These are phyloP conservation scores for Elsinoe arachidis DNA, from an alignment of 2,329 filamentous ascomycete species.

Conservation along the genomic window DNA sequence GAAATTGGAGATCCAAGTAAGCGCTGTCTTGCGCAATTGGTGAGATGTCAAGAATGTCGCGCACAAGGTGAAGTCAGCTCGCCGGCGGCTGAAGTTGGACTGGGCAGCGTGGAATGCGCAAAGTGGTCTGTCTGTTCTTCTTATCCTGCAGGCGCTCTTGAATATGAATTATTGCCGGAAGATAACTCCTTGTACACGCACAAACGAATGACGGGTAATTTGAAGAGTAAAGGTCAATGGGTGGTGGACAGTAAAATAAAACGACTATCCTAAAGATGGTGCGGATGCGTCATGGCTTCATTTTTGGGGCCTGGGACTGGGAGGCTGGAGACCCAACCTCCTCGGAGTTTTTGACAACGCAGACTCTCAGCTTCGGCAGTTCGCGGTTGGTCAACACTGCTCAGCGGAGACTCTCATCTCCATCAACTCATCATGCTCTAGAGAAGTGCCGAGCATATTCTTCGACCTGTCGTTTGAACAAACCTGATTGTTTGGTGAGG, in stretches of 20 bases:
- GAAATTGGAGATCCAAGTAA: too few species aligned
- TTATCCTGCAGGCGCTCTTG: not conserved
- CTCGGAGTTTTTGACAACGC: not conserved
- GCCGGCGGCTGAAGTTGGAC: not conserved
- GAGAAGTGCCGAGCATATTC: too few species aligned
- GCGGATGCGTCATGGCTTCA: slow-evolving; percentile 5
- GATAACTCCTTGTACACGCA: not conserved
- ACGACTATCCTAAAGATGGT: slow-evolving; percentile 6
- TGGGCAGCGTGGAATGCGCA: not conserved
- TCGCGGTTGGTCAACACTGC: not conserved
- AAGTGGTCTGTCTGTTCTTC: not conserved
- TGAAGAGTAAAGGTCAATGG: not conserved
- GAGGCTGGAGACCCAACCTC: slow-evolving; percentile 8
- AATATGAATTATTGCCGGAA: not conserved
- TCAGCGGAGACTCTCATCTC: too few species aligned
- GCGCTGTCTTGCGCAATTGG: not conserved
- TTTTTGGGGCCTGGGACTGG: not conserved
- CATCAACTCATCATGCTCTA: too few species aligned
- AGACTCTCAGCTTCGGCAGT: not conserved
- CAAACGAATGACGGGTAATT: slow-evolving; percentile 5
- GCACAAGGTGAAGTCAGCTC: not conserved
- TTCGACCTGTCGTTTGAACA: too few species aligned
- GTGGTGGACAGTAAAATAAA: slow-evolving; percentile 5
- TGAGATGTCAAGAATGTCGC: not conserved
- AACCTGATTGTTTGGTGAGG: too few species aligned